Conservation (phyloP, 768 basidiomycete species). For the Multifurca ochricompacta region DNA sequence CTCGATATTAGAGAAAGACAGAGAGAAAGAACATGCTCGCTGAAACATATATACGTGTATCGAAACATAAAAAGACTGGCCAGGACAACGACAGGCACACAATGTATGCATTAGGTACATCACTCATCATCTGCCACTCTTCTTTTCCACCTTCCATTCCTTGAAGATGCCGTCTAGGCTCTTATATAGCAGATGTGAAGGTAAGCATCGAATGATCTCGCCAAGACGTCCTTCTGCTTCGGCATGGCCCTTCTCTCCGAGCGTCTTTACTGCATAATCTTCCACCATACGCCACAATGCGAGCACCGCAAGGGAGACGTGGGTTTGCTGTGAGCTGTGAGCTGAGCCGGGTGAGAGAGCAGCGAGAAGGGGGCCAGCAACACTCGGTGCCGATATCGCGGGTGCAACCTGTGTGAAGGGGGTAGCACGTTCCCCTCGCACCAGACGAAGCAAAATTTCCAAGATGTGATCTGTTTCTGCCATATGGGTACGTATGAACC, state of each 20-base stretch:
- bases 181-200: constrained; percentile 81
- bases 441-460: constrained; percentile 87
- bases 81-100: constrained; percentile 6
- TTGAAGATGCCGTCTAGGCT: constrained; percentile 93
- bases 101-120: constrained; percentile 1
- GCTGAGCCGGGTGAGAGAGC: constrained; percentile 70
- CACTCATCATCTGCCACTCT: constrained; percentile 46
- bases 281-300: constrained; percentile 81
- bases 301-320: constrained; percentile 86
- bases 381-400: constrained; percentile 50
- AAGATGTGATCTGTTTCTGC: constrained; percentile 80
- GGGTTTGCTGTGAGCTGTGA: constrained; percentile 85
- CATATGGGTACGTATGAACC: constrained; percentile 87
- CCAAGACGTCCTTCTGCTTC: constrained; percentile 73
- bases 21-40: not conserved
- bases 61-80: not conserved
- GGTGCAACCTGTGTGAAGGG: constrained; percentile 59
- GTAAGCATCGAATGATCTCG: constrained; percentile 86
- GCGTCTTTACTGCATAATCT: constrained; percentile 71
- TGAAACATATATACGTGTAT: constrained; percentile 5
- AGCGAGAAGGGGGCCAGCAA: constrained; percentile 62
- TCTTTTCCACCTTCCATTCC: constrained; percentile 83
- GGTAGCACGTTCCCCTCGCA: constrained; percentile 79
- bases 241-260: constrained; percentile 48
- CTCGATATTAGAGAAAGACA: not conserved